Conservation (phyloP, 2,329 filamentous ascomycete genomes). For the Calonectria crousiana region DNA sequence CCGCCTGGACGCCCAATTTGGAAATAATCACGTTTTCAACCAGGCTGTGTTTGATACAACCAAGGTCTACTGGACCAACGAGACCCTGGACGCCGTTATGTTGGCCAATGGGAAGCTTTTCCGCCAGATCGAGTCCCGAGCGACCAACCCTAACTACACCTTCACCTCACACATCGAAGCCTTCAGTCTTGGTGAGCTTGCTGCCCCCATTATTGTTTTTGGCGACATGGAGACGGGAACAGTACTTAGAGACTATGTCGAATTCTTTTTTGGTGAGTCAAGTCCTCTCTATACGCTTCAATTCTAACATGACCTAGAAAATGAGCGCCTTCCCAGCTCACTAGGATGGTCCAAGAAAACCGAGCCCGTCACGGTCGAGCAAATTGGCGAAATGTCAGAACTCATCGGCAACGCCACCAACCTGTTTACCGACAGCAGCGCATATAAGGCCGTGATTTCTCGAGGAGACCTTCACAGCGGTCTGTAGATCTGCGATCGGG, state of each 20-base stretch:
- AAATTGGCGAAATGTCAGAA: not conserved
- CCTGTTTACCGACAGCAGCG: not conserved
- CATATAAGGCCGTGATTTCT: not conserved
- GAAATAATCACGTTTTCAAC: constrained; percentile 3
- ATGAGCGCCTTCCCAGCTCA: not conserved
- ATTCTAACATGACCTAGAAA: not conserved
- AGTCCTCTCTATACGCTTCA: not conserved
- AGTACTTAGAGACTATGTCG: not conserved
- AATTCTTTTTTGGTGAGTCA: not conserved
- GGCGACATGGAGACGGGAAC: not conserved
- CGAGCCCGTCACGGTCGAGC: not conserved
- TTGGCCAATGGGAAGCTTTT: not conserved
- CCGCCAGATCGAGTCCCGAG: not conserved
- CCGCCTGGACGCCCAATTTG: not conserved
- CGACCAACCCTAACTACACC: not conserved
- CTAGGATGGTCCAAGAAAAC: not conserved
- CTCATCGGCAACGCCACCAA: not conserved
- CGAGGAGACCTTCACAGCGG: not conserved
- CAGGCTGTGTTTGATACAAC: not conserved
- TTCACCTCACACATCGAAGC: not conserved
- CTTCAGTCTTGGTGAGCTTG: not conserved
- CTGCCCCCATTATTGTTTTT: not conserved
- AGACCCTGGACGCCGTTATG: not conserved
- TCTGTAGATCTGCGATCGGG: not conserved
- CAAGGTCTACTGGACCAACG: not conserved